A percentile compares a stretch with the other conserved stretches of the same genome.
Conservation (phyloP, 2,329 filamentous ascomycete genomes). For the Furcasterigmium sp. region DNA sequence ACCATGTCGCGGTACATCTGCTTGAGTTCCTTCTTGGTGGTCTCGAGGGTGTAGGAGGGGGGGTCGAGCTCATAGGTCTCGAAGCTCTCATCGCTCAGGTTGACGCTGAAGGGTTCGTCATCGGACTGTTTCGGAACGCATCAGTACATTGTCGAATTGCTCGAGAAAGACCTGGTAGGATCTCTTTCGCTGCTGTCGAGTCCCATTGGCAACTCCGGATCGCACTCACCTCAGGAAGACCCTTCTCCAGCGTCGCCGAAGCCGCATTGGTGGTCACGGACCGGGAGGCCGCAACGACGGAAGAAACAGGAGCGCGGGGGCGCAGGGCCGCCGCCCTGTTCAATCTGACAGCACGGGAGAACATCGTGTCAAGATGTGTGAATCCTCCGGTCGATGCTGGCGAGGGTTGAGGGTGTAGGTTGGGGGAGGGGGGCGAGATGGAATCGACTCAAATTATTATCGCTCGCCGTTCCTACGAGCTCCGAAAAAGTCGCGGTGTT, state of each 20-base stretch:
- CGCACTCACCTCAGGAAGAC: slow-evolving; percentile 44
- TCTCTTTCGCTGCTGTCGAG: no score
- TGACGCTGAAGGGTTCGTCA: slow-evolving; percentile 87
- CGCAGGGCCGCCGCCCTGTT: slow-evolving; percentile 57
- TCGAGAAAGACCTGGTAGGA: no score
- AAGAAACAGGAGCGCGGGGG: slow-evolving; percentile 35
- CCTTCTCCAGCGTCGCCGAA: slow-evolving; percentile 80
- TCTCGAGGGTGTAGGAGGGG: slow-evolving; percentile 84
- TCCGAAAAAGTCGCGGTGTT: slow-evolving; percentile 40
- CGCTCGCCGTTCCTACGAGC: slow-evolving; percentile 21
- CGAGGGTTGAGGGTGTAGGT: slow-evolving; percentile 15
- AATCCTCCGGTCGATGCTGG: slow-evolving; percentile 24
- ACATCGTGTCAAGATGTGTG: slow-evolving; percentile 45
- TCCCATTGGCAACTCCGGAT: neutral
- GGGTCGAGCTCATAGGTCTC: slow-evolving; percentile 99
- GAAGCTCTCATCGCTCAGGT: slow-evolving; percentile 96
- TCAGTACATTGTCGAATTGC: slow-evolving; percentile 11
- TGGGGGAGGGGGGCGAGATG: slow-evolving; percentile 20
- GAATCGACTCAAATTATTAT: slow-evolving; percentile 19
- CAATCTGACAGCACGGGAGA: slow-evolving; percentile 63
- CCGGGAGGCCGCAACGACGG: slow-evolving; percentile 52
- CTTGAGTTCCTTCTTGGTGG: slow-evolving; percentile 97
- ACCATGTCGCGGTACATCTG: slow-evolving; percentile 99
- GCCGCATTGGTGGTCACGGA: slow-evolving; percentile 94
- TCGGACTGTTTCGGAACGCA: slow-evolving; percentile 59